phyloP scores from a whole-genome alignment of 192 early-diverging fungal genomes.

The Coemansia furcata region DNA sequence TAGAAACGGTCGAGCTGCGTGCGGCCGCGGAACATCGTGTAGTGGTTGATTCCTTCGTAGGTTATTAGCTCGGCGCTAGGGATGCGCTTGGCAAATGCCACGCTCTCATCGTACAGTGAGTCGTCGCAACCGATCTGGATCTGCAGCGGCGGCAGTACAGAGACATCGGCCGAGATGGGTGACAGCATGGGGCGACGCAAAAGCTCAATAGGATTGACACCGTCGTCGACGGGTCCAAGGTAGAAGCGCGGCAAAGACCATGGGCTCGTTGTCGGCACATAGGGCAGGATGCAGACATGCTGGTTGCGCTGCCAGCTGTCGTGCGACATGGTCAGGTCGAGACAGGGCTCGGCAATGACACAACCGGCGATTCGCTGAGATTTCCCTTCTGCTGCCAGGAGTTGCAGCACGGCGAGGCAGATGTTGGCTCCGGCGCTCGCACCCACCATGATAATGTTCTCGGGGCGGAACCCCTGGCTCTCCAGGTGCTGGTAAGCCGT shows the following conservation, averaged over 20 bases:
- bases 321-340: constrained; percentile 17
- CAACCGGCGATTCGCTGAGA: not conserved
- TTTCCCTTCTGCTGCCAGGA: not conserved
- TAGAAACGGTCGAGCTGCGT: constrained; percentile 22
- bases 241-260: constrained; percentile 22
- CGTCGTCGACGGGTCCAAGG: constrained; percentile 6
- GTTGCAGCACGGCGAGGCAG: constrained; percentile 8
- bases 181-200: constrained; percentile 22
- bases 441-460: constrained; percentile 10
- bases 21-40: constrained; percentile 20
- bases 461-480: constrained; percentile 12
- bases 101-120: constrained; percentile 19
- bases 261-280: not conserved
- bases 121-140: constrained; percentile 23
- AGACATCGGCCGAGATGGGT: constrained; percentile 3
- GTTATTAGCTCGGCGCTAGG: constrained; percentile 4
- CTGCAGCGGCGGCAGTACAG: constrained; percentile 13
- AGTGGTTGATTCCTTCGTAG: constrained; percentile 27
- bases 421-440: constrained; percentile 31
- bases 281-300: constrained; percentile 7
- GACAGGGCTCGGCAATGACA: constrained; percentile 10
- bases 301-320: constrained; percentile 28
- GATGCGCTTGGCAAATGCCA: constrained; percentile 2
- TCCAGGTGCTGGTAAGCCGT: constrained; percentile 11
- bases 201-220: not conserved